These are phyloP conservation scores for Penstemon eatonii DNA, from an alignment of 257 asterid species.

Conservation along the genomic window DNA sequence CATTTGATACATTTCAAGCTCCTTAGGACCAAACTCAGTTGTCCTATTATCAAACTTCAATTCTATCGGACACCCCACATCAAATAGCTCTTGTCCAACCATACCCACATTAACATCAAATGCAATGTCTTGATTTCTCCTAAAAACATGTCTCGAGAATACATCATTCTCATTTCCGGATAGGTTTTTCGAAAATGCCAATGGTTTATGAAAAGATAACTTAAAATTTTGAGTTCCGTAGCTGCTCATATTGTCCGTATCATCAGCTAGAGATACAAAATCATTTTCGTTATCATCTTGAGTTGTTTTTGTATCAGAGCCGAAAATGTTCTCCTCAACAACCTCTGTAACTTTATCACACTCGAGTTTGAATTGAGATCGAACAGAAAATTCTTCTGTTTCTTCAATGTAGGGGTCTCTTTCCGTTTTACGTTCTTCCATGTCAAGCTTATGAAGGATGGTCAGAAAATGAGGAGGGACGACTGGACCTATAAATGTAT, in stretches of 20 bases:
- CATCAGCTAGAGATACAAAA: conserved; percentile 61
- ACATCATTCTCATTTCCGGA: conserved; percentile 28
- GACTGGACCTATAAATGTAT: conserved; percentile 44
- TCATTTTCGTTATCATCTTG: conserved; percentile 25
- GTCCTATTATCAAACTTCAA: conserved; percentile 41
- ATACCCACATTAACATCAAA: conserved; percentile 33
- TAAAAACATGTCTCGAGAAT: conserved; percentile 44
- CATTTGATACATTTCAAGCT: too few species aligned
- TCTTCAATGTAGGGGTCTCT: conserved; percentile 33
- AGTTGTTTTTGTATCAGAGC: conserved; percentile 28
- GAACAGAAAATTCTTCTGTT: conserved; percentile 44
- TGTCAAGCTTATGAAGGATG: conserved; percentile 43
- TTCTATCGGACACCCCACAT: conserved; percentile 58
- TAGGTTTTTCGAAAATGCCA: conserved; percentile 33
- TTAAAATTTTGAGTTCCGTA: conserved; percentile 25
- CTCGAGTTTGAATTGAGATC: conserved; percentile 38
- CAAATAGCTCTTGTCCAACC: conserved; percentile 50
- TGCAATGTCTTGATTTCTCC: conserved; percentile 35
- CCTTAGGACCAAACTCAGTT: conserved; percentile 2
- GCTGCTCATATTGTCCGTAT: conserved; percentile 36
- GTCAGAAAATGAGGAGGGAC: conserved; percentile 60
- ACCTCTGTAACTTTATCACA: conserved; percentile 51
- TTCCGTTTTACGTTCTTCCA: conserved; percentile 39
- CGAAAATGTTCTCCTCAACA: conserved; percentile 37
- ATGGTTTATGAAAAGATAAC: conserved; percentile 46